These are phyloP conservation scores for Stereocaulon alpinum DNA, from an alignment of 495 filamentous ascomycete genomes.

Conservation along the genomic window DNA sequence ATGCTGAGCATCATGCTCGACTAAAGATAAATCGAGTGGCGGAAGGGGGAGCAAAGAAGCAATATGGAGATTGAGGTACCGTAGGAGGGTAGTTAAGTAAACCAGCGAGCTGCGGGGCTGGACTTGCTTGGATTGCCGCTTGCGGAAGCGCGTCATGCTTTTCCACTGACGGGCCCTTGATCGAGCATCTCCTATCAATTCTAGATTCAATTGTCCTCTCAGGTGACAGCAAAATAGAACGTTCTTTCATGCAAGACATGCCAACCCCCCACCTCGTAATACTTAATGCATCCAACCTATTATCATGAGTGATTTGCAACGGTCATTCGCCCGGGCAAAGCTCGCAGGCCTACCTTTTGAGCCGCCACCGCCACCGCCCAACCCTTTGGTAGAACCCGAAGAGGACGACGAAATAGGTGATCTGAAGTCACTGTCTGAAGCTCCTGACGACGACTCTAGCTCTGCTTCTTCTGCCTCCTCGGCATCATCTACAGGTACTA, in stretches of 20 bases:
- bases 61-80: not conserved
- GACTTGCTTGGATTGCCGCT: not conserved
- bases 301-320: conserved; percentile 71
- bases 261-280: not conserved
- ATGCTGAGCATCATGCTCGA: not conserved
- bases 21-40: not conserved
- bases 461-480: conserved; percentile 62
- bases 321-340: conserved; percentile 72
- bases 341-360: conserved; percentile 52
- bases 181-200: not conserved
- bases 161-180: not conserved
- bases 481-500: conserved; percentile 77
- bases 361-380: conserved; percentile 34
- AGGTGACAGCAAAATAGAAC: not conserved
- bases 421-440: conserved; percentile 27
- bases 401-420: conserved; percentile 28
- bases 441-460: conserved; percentile 60
- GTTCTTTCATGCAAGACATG: not conserved
- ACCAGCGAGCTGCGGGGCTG: not conserved
- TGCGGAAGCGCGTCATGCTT: not conserved
- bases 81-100: not conserved
- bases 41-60: not conserved
- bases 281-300: not conserved
- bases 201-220: not conserved
- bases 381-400: conserved; percentile 40